Base-by-base conservation (phyloP, 169 alveolate species). In the Neospora caninum region DNA sequence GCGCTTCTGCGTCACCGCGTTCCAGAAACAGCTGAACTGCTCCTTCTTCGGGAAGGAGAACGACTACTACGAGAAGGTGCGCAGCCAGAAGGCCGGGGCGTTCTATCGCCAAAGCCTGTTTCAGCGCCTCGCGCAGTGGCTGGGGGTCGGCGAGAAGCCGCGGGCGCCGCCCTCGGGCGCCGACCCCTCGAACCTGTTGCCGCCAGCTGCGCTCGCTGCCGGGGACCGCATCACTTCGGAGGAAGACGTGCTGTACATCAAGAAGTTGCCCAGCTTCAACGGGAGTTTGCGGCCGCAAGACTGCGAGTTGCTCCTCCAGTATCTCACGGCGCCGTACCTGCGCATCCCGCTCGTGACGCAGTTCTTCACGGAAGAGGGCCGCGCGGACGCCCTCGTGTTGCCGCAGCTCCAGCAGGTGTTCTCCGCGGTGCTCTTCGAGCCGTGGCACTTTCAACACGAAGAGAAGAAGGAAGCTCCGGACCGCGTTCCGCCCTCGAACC, bases 331-430 rank as follows among this genome's bases (percentile, higher is more conserved):
- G 0, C 97, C 97, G 9, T 96, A 96, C 92, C 41, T 96, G 45
- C 84, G 94, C 25, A 94, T 96, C n/a, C 97, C 97, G 45, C 95
- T 96, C 45, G 88, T 96, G n/a, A 83, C 95, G 54, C 97, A 96
- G 88, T 96, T 96, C 91, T 95, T 96, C 80, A 49, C 96, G 18
- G 96, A 94, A n/a, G 96, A 93, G n/a, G 41, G 87, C 58, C 36
- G 95, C 80, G 82, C 91, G 6, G 96, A 96, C 69, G 82, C 96
- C 27, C 95, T 96, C 38, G 67, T 88, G 41, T 93, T 94, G 27
- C 87, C 95, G 13, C 41, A 67, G 54, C 96, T 96, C 43, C 97
- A 95, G 80, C 95, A 92, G 64, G 95, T 96, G 6, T 70, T 96
- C 82, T 80, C 94, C 89, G 94, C 95, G 25, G 93, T 96, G 16